Percentiles rank a stretch among this genome's conserved stretches.
These are phyloP conservation scores for Nepenthes alata DNA, from an alignment of 179 eudicot species.

Conservation along the genomic window DNA sequence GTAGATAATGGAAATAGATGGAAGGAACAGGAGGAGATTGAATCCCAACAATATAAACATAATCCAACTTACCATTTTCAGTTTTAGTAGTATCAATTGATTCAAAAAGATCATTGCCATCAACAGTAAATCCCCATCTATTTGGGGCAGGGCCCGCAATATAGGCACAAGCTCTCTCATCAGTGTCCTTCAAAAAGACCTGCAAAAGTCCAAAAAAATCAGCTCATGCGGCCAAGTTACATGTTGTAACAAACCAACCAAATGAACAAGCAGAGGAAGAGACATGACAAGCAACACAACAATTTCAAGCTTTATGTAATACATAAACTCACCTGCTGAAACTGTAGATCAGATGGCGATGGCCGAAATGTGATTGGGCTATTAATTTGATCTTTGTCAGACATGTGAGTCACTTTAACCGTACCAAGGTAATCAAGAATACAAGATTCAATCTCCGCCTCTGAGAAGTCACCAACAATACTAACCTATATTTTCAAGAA, in stretches of 20 bases:
- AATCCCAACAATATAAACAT: background rate
- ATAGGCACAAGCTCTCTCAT: conserved; percentile 99
- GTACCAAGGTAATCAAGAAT: conserved; percentile 96
- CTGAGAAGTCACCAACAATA: conserved; percentile 92
- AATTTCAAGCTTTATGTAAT: background rate
- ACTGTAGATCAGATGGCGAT: conserved; percentile 62
- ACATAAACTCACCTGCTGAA: conserved; percentile 57
- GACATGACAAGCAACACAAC: background rate
- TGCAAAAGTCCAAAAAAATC: conserved; percentile 16
- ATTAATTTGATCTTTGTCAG: conserved; percentile 25
- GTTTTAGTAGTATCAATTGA: conserved; percentile 12
- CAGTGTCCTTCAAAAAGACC: conserved; percentile 94
- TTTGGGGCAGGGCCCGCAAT: conserved; percentile 99
- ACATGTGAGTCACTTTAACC: conserved; percentile 36
- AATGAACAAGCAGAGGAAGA: background rate
- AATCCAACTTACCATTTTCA: conserved; percentile 15
- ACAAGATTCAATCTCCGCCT: conserved; percentile 91
- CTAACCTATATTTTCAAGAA: conserved; percentile 46
- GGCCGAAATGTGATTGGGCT: conserved; percentile 62
- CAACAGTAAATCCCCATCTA: conserved; percentile 82
- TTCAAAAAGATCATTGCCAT: conserved; percentile 62
- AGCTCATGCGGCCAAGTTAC: background rate
- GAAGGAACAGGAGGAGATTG: background rate
- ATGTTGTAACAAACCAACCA: background rate
- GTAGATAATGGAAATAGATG: background rate